Conservation (phyloP, 2,329 filamentous ascomycete species). For the Zymoseptoria ardabiliae region DNA sequence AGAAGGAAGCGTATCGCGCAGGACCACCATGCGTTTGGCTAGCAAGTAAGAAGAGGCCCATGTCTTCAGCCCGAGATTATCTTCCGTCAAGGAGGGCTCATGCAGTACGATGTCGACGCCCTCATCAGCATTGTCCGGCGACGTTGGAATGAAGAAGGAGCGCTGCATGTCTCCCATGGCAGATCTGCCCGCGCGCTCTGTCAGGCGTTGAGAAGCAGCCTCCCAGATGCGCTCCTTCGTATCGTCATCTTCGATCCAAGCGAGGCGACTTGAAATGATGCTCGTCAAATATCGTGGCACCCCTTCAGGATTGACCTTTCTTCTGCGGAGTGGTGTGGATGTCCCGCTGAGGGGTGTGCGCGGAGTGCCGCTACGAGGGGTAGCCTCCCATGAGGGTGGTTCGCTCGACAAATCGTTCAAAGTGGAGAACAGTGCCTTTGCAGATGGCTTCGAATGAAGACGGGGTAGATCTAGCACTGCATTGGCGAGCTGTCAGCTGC, state of each 20-base stretch:
- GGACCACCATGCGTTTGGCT: slow-evolving; percentile 56
- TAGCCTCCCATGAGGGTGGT: slow-evolving; percentile 60
- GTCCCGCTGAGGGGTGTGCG: slow-evolving; percentile 15
- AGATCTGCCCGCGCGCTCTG: slow-evolving; percentile 75
- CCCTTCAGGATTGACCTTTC: slow-evolving; percentile 42
- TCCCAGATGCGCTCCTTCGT: slow-evolving; percentile 67
- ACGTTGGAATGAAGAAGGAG: slow-evolving; percentile 47
- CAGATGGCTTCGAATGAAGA: slow-evolving; percentile 67
- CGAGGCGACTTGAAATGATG: slow-evolving; percentile 59
- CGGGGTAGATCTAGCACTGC: slow-evolving; percentile 71
- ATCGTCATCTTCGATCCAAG: slow-evolving; percentile 62
- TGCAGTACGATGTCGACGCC: slow-evolving; percentile 61
- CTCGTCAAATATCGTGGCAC: slow-evolving; percentile 60
- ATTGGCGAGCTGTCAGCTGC: slow-evolving; percentile 1
- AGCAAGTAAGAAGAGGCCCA: slow-evolving; percentile 90
- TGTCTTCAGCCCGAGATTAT: slow-evolving; percentile 86
- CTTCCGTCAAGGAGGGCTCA: slow-evolving; percentile 80
- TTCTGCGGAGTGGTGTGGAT: slow-evolving; percentile 19
- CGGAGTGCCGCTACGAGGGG: slow-evolving; percentile 21
- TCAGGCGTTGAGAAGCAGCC: slow-evolving; percentile 68
- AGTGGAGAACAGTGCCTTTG: slow-evolving; percentile 54
- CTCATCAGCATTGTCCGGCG: slow-evolving; percentile 22
- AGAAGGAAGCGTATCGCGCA: slow-evolving; percentile 21
- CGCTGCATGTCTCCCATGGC: slow-evolving; percentile 59
- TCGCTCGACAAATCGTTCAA: slow-evolving; percentile 60